A percentile compares a stretch with the other conserved stretches of the same genome.
These are phyloP conservation scores for Apiospora phragmitis DNA, from an alignment of 2,329 filamentous ascomycete genomes.

Conservation along the genomic window DNA sequence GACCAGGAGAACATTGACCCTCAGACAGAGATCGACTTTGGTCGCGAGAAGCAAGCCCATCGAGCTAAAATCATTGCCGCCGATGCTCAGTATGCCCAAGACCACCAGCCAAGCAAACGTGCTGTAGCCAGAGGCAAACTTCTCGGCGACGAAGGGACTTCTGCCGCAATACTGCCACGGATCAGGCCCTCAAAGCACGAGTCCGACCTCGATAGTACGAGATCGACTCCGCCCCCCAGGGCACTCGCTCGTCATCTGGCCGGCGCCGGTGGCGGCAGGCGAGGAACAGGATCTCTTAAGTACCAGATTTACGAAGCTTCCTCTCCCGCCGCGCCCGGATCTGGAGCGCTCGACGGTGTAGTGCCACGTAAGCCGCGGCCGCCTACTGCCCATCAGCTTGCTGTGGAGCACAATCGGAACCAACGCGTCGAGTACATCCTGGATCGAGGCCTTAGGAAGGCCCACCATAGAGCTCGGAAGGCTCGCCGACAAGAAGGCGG, in stretches of 20 bases:
- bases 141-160: constrained; percentile 53
- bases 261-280: constrained; percentile 38
- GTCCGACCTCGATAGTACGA: constrained; percentile 53
- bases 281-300: constrained; percentile 53
- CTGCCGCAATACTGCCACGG: constrained; percentile 58
- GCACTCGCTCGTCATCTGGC: constrained; percentile 35
- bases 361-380: constrained; percentile 67
- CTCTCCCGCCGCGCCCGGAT: constrained; percentile 53
- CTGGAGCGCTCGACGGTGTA: constrained; percentile 55
- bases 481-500: constrained; percentile 64
- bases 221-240: constrained; percentile 52
- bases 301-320: constrained; percentile 62
- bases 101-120: constrained; percentile 57
- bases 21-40: constrained; percentile 41
- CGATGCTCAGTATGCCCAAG: constrained; percentile 68
- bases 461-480: constrained; percentile 65
- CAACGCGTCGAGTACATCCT: constrained; percentile 82
- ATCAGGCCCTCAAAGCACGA: constrained; percentile 65
- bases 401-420: constrained; percentile 75
- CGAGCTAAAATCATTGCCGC: constrained; percentile 73
- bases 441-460: constrained; percentile 68
- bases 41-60: constrained; percentile 64
- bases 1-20: constrained; percentile 74
- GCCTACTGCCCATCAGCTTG: constrained; percentile 78
- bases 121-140: constrained; percentile 35